Conservation (phyloP, 345 rosid genomes). For the Xanthoceras sorbifolium region DNA sequence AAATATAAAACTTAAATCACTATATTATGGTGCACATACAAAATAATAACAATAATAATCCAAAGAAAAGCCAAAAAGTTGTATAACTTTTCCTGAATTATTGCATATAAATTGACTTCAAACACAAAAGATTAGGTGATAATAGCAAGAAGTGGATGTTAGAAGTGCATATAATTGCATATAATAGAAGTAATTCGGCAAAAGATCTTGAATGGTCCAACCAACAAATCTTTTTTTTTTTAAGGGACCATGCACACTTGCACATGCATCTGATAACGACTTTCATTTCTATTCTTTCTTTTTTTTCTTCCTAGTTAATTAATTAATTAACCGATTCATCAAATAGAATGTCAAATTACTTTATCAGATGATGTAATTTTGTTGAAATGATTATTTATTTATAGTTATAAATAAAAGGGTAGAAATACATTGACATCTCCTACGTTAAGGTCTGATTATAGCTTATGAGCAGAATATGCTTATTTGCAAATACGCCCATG, state of each 20-base stretch:
- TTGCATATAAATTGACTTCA: not conserved
- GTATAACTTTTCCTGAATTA: not conserved
- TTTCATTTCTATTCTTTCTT: not conserved
- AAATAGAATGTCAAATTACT: not conserved
- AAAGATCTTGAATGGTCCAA: constrained; percentile 28
- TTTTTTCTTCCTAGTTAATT: not conserved
- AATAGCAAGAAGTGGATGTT: not conserved
- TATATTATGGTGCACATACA: no score
- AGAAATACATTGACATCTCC: no score
- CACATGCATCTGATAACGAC: constrained; percentile 35
- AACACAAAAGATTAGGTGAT: not conserved
- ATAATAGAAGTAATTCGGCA: not conserved
- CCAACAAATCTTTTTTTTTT: constrained; percentile 16
- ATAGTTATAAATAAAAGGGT: not conserved
- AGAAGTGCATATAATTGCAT: no score
- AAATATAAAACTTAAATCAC: no score
- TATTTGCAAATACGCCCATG: no score
- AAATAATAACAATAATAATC: not conserved
- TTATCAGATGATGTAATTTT: not conserved
- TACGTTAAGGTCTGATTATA: no score
- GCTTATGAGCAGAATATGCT: no score
- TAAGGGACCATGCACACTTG: not conserved
- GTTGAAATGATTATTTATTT: not conserved
- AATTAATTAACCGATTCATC: not conserved
- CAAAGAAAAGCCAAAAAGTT: not conserved